A percentile compares a stretch with the other conserved stretches of the same genome.
These are phyloP conservation scores for Ilyonectria mors-panacis DNA, from an alignment of 2,329 filamentous ascomycete species.

Conservation along the genomic window DNA sequence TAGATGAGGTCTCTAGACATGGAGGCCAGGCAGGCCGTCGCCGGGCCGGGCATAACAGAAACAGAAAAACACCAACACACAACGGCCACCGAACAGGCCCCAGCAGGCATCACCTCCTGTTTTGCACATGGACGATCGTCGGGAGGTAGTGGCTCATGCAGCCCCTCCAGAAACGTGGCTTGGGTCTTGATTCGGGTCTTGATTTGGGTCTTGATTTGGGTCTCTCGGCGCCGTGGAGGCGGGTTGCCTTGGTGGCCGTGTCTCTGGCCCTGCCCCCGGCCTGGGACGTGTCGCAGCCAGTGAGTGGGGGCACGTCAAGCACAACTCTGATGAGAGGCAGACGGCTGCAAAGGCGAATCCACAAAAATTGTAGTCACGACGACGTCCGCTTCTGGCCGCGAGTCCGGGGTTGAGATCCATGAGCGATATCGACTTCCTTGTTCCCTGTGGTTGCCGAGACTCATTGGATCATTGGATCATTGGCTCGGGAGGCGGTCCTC, in stretches of 20 bases:
- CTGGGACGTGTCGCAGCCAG: conserved; percentile 27
- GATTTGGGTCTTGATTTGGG: conserved; percentile 42
- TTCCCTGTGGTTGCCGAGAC: conserved; percentile 35
- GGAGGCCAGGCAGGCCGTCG: conserved; percentile 21
- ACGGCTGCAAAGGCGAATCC: conserved; percentile 19
- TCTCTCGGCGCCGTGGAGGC: conserved; percentile 21
- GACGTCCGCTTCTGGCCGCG: conserved; percentile 12
- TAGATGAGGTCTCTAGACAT: conserved; percentile 30
- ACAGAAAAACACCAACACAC: conserved; percentile 18
- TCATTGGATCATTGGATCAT: conserved; percentile 4
- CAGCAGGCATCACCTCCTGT: conserved; percentile 25
- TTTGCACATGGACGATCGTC: conserved; percentile 35
- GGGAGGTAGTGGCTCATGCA: conserved; percentile 38
- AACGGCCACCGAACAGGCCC: conserved; percentile 23
- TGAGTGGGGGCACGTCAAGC: conserved; percentile 20
- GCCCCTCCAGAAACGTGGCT: conserved; percentile 42
- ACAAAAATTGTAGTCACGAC: conserved; percentile 24
- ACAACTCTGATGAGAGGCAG: conserved; percentile 27
- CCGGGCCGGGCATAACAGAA: conserved; percentile 26
- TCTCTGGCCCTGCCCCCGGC: conserved; percentile 26
- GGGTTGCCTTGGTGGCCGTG: conserved; percentile 33
- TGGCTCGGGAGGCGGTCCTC: conserved; percentile 12
- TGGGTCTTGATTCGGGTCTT: conserved; percentile 38
- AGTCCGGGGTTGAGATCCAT: conserved; percentile 29
- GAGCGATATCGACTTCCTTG: conserved; percentile 20